Evolutionary conservation across 345 rosid genomes (phyloP), one percentile per base, ranked within the genome.

Genomic region (Populus ilicifolia): DNA sequence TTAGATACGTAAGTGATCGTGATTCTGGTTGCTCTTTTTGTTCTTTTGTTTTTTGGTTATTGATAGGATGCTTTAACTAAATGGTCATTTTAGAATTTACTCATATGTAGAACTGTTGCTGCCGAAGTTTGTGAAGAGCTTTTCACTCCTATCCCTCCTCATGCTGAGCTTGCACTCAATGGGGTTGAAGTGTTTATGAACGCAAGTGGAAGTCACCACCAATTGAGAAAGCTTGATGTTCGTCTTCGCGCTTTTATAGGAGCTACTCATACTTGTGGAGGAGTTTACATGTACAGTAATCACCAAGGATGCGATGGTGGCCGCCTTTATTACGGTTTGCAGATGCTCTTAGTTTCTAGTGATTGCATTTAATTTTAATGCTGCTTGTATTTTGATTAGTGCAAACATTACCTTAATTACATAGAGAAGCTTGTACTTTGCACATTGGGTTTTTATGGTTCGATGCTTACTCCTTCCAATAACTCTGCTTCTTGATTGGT

Each of bases 281-380:
- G 99, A 52, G 94, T 96, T 74, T 96, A 96, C 84, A 87, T 96
- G 90, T 96, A 96, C 83, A 93, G 99, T 80, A 96, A 96, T 86
- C 99, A 92, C 6, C 96, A 94, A 79, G 99, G 99, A 75, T 96
- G 99, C 71, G 99, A 96, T 87, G 99, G 99, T 52, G 83, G 94
- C 72, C 94, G 97, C 76, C 89, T 93, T 64, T 96, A 96, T 84
- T 93, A 90, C 67, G 99, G 98, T 96, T 84, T 59, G 64, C 65
- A 56, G 39, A 48, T n/a, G 30, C 5, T 72, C 39, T 64, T 65
- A 21, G 18, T 33, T 41, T 25, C 7, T 75, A 30, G 12, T 41
- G 41, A 30, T 14, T 21, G 23, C 27, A 39, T 73, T 73, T 38
- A n/a, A 17, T 61, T 35, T 56, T 56, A 65, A 6, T n/a, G 6